A percentile compares a stretch with the other conserved stretches of the same genome.
phyloP scores from a whole-genome alignment of 345 rosid genomes.

The Eucalyptus shirleyi region DNA sequence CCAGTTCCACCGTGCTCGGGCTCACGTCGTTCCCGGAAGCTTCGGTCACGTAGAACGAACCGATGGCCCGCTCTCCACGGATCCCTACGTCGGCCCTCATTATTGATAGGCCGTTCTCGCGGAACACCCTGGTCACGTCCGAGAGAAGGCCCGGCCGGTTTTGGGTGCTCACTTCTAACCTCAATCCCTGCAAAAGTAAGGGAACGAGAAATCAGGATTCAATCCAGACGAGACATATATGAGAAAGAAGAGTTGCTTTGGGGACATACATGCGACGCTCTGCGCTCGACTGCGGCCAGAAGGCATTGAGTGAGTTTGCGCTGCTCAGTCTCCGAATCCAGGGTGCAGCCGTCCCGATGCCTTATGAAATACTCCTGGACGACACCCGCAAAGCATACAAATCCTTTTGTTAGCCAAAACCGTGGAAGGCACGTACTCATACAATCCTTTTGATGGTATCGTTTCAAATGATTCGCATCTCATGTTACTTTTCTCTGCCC shows the following conservation, averaged over 20 bases:
- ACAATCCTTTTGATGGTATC: background rate
- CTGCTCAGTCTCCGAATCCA: slow-evolving; percentile 48
- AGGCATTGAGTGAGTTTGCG: slow-evolving; percentile 41
- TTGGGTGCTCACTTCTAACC: slow-evolving; percentile 40
- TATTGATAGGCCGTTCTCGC: slow-evolving; percentile 68
- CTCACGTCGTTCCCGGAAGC: slow-evolving; percentile 43
- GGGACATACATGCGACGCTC: slow-evolving; percentile 37
- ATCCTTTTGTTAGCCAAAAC: background rate
- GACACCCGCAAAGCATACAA: background rate
- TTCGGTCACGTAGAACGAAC: slow-evolving; percentile 65
- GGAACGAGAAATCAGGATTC: background rate
- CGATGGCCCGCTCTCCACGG: slow-evolving; percentile 44
- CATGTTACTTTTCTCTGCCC: background rate
- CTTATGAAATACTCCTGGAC: slow-evolving; percentile 78
- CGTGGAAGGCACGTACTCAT: background rate
- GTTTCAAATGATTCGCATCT: background rate
- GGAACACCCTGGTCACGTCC: slow-evolving; percentile 45
- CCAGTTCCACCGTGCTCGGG: slow-evolving; percentile 20
- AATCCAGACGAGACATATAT: background rate
- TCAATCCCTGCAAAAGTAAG: slow-evolving; percentile 25
- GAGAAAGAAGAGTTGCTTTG: background rate
- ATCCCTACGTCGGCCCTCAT: slow-evolving; percentile 47
- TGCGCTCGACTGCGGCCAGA: slow-evolving; percentile 69
- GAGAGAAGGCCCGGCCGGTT: slow-evolving; percentile 60
- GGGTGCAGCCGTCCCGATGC: slow-evolving; percentile 58